Evolutionary conservation across 208 protist species (phyloP).

Genomic region (Leishmania turanica): DNA sequence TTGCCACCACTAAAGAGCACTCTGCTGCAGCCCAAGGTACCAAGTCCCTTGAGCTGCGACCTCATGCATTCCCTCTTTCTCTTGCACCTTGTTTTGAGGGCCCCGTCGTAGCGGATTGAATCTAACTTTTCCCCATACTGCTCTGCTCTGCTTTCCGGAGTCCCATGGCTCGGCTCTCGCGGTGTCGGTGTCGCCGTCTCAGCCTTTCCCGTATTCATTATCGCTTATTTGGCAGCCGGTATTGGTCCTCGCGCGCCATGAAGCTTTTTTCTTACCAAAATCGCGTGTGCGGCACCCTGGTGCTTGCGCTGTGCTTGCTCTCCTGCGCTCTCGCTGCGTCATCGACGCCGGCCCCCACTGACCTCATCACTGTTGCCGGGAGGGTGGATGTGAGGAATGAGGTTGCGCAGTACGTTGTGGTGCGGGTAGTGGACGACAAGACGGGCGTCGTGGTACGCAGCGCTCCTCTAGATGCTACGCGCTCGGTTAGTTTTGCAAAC

Average conservation of each 20-base stretch:
- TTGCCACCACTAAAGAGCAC: constrained; percentile 3
- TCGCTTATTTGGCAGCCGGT: neutral
- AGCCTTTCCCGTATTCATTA: neutral
- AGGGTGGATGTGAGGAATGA: constrained; percentile 48
- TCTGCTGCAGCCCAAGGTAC: neutral
- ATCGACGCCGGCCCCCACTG: neutral
- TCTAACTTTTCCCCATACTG: neutral
- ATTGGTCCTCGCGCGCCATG: neutral
- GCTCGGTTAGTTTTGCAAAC: constrained; percentile 65
- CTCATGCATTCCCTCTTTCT: neutral
- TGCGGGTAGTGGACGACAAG: constrained; percentile 59
- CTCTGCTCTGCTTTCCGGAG: neutral
- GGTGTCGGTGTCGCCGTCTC: neutral
- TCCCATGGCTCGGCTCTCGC: neutral
- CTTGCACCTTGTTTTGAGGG: neutral
- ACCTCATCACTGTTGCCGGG: constrained; percentile 43
- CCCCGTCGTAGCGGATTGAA: neutral
- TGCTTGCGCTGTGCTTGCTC: constrained; percentile 20
- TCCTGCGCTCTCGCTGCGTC: neutral
- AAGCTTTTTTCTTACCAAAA: neutral
- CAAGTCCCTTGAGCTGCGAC: neutral
- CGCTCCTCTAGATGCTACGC: constrained; percentile 51
- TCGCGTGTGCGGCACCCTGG: constrained; percentile 1
- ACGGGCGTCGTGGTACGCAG: constrained; percentile 63
- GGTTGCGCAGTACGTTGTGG: constrained; percentile 52